Percentiles rank a stretch among this genome's conserved stretches.
phyloP scores from a whole-genome alignment of 2,329 filamentous ascomycete species.

The Trichoderma sp. region DNA sequence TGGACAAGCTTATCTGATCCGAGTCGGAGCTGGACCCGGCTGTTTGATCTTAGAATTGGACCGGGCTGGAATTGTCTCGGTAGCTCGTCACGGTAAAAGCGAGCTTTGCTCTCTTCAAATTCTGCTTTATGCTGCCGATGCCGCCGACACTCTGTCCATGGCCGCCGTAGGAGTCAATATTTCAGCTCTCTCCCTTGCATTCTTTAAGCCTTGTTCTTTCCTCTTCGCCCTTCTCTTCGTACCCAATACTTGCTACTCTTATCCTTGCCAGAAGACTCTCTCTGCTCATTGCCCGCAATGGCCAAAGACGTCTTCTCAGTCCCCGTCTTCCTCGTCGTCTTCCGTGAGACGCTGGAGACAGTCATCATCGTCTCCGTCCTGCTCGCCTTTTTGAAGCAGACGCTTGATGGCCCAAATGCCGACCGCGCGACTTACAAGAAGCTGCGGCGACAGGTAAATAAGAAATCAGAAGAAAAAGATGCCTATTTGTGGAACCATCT shows the following conservation, averaged over 20 bases:
- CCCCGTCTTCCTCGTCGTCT: conserved; percentile 87
- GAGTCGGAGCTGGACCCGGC: conserved; percentile 13
- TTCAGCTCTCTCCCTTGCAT: neutral
- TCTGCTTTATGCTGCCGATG: conserved; percentile 9
- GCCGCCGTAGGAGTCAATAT: conserved; percentile 15
- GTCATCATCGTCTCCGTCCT: conserved; percentile 87
- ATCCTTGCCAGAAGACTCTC: neutral
- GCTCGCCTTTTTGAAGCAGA: conserved; percentile 82
- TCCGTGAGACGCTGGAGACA: conserved; percentile 82
- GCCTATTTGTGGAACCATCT: neutral
- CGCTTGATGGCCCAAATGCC: conserved; percentile 65
- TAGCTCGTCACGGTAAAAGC: neutral
- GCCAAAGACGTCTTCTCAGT: conserved; percentile 75
- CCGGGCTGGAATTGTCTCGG: neutral
- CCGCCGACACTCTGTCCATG: neutral
- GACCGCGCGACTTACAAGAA: conserved; percentile 68
- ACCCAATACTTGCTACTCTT: neutral
- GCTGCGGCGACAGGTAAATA: conserved; percentile 64
- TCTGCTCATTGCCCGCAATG: conserved; percentile 43
- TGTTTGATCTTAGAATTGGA: conserved; percentile 9
- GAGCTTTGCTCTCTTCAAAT: neutral
- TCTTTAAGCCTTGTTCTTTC: neutral
- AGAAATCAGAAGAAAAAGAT: neutral
- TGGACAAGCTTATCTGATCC: conserved; percentile 27
- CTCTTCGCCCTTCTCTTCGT: neutral